Conservation (phyloP, 2,329 filamentous ascomycete genomes). For the Fusarium sp. region DNA sequence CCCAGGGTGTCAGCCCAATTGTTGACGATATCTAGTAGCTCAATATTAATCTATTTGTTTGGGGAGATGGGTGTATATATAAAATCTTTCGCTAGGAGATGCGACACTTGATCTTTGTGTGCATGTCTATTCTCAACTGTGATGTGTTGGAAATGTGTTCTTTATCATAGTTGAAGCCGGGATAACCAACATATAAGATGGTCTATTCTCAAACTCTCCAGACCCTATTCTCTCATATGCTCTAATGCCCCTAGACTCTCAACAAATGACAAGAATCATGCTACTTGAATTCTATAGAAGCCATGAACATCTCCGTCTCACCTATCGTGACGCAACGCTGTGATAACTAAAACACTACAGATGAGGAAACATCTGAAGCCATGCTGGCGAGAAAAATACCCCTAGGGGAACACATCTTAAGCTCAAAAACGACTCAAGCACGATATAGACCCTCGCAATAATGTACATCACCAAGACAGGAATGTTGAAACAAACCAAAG, state of each 20-base stretch:
- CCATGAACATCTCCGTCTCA: not conserved
- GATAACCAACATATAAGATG: no score
- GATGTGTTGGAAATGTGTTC: no score
- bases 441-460: not conserved
- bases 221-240: no score
- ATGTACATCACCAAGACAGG: not conserved
- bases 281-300: not conserved
- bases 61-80: not conserved
- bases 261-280: not conserved
- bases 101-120: not conserved
- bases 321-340: not conserved
- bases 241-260: not conserved
- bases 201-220: not conserved
- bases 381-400: not conserved
- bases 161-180: no score
- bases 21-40: not conserved
- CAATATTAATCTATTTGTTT: not conserved
- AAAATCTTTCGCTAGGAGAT: not conserved
- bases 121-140: not conserved
- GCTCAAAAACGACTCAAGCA: not conserved
- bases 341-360: not conserved
- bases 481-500: not conserved
- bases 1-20: conserved; percentile 10
- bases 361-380: not conserved
- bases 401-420: not conserved